Percentiles rank a stretch among this genome's conserved stretches.
These are phyloP conservation scores for Aspergillus campestris DNA, from an alignment of 495 filamentous ascomycete species.

Conservation along the genomic window DNA sequence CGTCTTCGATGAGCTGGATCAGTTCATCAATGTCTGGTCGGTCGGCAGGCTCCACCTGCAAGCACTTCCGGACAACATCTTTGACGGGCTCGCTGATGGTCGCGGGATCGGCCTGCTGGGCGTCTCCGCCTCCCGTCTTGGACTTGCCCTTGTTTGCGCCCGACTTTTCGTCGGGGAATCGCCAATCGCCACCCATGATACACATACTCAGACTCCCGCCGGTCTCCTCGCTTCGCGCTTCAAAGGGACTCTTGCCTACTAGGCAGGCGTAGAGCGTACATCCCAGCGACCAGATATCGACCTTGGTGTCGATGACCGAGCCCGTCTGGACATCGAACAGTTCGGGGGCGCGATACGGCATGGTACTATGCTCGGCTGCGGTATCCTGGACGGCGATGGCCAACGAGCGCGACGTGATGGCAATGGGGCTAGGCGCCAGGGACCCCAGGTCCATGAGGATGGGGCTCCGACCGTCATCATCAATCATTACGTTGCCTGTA, in stretches of 20 bases:
- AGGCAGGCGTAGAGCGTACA: constrained; percentile 95
- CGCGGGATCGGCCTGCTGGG: constrained; percentile 20
- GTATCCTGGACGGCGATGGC: constrained; percentile 88
- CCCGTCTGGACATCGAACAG: constrained; percentile 97
- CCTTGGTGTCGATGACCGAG: constrained; percentile 87
- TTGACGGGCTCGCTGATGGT: constrained; percentile 68
- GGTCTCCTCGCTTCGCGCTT: constrained; percentile 90
- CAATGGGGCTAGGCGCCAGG: constrained; percentile 75
- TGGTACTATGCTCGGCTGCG: constrained; percentile 92
- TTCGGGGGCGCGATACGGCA: constrained; percentile 97
- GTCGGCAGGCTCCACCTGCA: constrained; percentile 87
- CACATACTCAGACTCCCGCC: constrained; percentile 89
- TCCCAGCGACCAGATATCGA: constrained; percentile 95
- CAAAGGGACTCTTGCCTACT: constrained; percentile 93
- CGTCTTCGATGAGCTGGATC: constrained; percentile 68
- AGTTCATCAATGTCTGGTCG: constrained; percentile 86
- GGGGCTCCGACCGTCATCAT: constrained; percentile 73
- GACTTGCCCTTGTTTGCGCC: constrained; percentile 49
- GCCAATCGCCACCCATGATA: constrained; percentile 84
- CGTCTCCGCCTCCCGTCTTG: constrained; percentile 26
- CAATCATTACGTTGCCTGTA: constrained; percentile 92
- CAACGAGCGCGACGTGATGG: constrained; percentile 87
- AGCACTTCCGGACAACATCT: constrained; percentile 77
- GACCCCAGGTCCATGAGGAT: constrained; percentile 99
- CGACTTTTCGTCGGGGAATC: constrained; percentile 77